These are phyloP conservation scores for Pseudogymnoascus sp. DNA, from an alignment of 2,329 filamentous ascomycete genomes.

Conservation along the genomic window DNA sequence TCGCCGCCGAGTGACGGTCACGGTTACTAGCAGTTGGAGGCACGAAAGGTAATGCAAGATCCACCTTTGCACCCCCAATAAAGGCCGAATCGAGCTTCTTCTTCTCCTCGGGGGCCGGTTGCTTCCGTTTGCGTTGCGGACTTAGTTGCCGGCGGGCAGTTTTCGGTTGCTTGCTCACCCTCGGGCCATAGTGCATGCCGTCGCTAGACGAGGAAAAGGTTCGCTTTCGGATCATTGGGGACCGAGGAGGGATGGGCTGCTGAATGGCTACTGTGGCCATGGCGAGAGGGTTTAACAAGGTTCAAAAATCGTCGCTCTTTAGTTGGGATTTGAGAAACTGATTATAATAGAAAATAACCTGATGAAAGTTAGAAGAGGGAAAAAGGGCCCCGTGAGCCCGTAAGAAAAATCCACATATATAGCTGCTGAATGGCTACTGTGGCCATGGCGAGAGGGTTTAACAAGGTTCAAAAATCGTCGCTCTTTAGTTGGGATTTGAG, in stretches of 20 bases:
- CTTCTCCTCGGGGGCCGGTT: neutral
- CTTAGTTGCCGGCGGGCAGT: neutral
- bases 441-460: slow-evolving; percentile 5
- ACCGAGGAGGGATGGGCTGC: slow-evolving; percentile 26
- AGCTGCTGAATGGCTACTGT: slow-evolving; percentile 13
- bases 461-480: neutral
- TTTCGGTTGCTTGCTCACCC: slow-evolving; percentile 1
- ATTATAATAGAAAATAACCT: neutral
- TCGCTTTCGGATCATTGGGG: slow-evolving; percentile 17
- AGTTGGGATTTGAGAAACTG: neutral
- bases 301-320: neutral
- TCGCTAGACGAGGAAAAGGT: slow-evolving; percentile 1
- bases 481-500: neutral
- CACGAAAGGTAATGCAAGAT: neutral
- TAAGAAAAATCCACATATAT: neutral
- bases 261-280: slow-evolving; percentile 16
- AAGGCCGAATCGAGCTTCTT: slow-evolving; percentile 1
- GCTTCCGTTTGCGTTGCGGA: neutral
- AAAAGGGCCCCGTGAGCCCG: neutral
- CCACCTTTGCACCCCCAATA: neutral
- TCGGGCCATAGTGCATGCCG: neutral
- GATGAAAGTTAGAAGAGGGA: neutral
- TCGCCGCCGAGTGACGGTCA: neutral
- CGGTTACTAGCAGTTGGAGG: neutral
- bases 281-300: neutral